Conservation (phyloP, 371 early-diverging fungal species). For the Chytridiales sp. region DNA sequence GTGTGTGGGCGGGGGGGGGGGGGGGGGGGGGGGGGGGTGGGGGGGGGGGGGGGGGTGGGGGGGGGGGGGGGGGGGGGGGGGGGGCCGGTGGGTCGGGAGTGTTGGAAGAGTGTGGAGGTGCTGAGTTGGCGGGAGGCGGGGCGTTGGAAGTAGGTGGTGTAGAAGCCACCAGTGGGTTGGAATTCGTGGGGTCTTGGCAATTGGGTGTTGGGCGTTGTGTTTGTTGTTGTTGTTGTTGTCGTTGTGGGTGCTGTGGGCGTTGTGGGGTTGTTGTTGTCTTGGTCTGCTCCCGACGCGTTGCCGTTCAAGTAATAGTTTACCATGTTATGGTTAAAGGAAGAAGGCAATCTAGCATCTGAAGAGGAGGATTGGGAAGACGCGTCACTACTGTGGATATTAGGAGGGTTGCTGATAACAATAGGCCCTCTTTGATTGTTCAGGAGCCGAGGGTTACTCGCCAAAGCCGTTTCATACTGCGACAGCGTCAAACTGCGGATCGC, state of each 20-base stretch:
- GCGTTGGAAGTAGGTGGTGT: conserved; percentile 1
- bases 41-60: background rate
- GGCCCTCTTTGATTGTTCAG: no score
- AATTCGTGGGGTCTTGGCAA: background rate
- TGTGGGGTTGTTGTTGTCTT: no score
- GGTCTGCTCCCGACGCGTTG: no score
- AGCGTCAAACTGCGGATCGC: conserved; percentile 6
- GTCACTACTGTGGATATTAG: no score
- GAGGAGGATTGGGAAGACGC: no score
- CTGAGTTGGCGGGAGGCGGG: background rate
- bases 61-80: background rate
- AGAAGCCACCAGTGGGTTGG: background rate
- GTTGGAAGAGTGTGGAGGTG: conserved; percentile 1
- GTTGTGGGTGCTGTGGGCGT: conserved; percentile 6
- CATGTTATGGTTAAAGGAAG: no score
- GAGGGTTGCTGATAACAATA: no score
- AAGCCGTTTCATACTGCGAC: conserved; percentile 8
- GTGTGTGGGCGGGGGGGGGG: no score
- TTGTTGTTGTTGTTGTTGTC: background rate
- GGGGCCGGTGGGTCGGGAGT: background rate
- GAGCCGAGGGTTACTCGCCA: no score
- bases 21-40: background rate
- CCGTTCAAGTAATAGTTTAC: no score
- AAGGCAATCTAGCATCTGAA: no score
- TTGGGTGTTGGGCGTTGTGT: background rate